Conservation (phyloP, 2,329 filamentous ascomycete genomes). For the Paracorniculantispora psalliotae region DNA sequence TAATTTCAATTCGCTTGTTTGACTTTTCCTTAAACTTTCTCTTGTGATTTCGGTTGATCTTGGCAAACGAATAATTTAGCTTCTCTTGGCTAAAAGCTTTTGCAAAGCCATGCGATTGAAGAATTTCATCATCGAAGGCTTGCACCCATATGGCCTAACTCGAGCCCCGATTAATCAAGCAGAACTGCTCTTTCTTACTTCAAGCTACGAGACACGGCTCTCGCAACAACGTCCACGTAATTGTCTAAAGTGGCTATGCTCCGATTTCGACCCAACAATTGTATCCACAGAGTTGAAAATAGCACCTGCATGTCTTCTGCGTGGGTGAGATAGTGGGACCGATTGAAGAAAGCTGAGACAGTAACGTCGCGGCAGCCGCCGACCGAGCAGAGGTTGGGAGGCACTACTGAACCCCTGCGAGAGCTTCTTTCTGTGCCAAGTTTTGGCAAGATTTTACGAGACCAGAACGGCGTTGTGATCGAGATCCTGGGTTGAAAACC, state of each 20-base stretch:
- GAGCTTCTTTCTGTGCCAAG: slow-evolving; percentile 12
- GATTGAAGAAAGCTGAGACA: neutral
- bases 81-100: too few species aligned
- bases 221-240: neutral
- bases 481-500: slow-evolving; percentile 6
- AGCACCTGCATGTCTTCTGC: neutral
- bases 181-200: too few species aligned
- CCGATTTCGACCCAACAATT: neutral
- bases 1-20: neutral
- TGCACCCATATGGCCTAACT: too few species aligned
- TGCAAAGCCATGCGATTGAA: too few species aligned
- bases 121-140: too few species aligned
- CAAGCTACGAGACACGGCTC: too few species aligned
- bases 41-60: too few species aligned
- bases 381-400: neutral
- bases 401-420: neutral
- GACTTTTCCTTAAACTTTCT: neutral
- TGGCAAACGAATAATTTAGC: too few species aligned
- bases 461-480: neutral
- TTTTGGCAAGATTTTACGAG: neutral
- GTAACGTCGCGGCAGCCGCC: neutral
- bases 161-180: too few species aligned
- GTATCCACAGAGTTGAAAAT: neutral
- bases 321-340: neutral
- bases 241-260: neutral